Base-by-base conservation (phyloP, 805 yeast genomes). In the Ogataea nitratoaversa region DNA sequence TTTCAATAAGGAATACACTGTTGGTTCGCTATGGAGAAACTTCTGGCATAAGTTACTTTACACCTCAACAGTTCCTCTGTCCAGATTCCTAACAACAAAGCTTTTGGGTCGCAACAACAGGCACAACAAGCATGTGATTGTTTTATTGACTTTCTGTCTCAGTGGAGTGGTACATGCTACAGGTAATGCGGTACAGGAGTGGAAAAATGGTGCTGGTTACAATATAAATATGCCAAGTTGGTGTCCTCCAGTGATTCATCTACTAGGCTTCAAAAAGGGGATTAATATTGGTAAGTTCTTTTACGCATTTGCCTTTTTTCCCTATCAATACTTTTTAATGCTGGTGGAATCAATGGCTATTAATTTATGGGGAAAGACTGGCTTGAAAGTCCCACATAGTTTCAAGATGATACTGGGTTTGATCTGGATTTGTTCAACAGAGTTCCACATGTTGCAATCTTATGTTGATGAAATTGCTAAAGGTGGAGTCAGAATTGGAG, bases 31-130 rank as follows among this genome's bases (percentile, higher is more conserved):
- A 4, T 49, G 53, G 52, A 34, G 38, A 9, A 40, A 40, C 20
- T 8, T 47, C 4, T 49, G 52, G 53, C 53, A 49, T 32, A 35
- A 43, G 34, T 28, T 45, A 11, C 40, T 47, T 48, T 43, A 44
- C 22, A 37, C 22, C 9, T 35, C 39, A 41, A 36, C 48, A 2
- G 50, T 40, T n/a, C 50, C 50, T 3, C 22, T 42, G 9, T 37
- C 41, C 5, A 30, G 19, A 2, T 20, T 18, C 16, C 11, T 35
- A 30, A 13, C 17, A n/a, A 28, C 19, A 20, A 11, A 8, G 9
- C 19, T 32, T 5, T 19, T 24, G 24, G 20, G 40, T 17, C 27
- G 29, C 22, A 28, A 22, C 18, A 17, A 17, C 12, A 14, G 27
- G 22, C 24, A 14, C 25, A 36, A 29, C 23, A 36, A 27, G 16